Percentiles rank a stretch among this genome's conserved stretches.
Evolutionary conservation across 768 basidiomycete species (phyloP).

Genomic region (Lactarius vividus): DNA sequence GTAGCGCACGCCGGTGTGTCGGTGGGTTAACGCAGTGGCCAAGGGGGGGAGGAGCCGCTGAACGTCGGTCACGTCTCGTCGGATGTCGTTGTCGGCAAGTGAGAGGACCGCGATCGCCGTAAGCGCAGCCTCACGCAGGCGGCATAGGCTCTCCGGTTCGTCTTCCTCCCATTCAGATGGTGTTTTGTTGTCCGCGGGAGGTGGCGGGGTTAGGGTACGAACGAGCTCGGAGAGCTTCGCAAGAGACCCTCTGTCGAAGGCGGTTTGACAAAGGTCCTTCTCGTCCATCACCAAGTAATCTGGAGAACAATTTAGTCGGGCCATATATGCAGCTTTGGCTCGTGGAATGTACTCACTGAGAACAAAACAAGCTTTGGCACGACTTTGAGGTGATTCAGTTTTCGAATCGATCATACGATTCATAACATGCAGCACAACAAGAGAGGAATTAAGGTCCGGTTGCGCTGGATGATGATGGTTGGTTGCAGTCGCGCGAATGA

Average conservation of each 20-base stretch:
- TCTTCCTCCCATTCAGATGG: conserved; percentile 61
- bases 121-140: conserved; percentile 73
- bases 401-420: conserved; percentile 54
- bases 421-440: conserved; percentile 68
- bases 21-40: conserved; percentile 54
- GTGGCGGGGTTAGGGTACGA: conserved; percentile 49
- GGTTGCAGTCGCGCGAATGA: conserved; percentile 50
- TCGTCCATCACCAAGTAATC: conserved; percentile 74
- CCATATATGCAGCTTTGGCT: background rate
- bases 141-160: conserved; percentile 56
- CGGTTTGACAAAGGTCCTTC: conserved; percentile 58
- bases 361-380: conserved; percentile 71
- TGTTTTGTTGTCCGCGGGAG: conserved; percentile 34
- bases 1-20: conserved; percentile 72
- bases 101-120: conserved; percentile 70
- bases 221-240: conserved; percentile 51
- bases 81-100: conserved; percentile 69
- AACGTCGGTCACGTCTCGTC: conserved; percentile 62
- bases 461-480: conserved; percentile 32
- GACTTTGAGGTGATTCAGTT: conserved; percentile 41
- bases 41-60: conserved; percentile 55
- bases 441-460: conserved; percentile 46
- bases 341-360: conserved; percentile 50
- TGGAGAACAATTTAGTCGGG: conserved; percentile 27
- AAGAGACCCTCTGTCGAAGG: conserved; percentile 68